Base-by-base conservation (phyloP, 371 early-diverging fungal species). In the Fennellomyces sp. region DNA sequence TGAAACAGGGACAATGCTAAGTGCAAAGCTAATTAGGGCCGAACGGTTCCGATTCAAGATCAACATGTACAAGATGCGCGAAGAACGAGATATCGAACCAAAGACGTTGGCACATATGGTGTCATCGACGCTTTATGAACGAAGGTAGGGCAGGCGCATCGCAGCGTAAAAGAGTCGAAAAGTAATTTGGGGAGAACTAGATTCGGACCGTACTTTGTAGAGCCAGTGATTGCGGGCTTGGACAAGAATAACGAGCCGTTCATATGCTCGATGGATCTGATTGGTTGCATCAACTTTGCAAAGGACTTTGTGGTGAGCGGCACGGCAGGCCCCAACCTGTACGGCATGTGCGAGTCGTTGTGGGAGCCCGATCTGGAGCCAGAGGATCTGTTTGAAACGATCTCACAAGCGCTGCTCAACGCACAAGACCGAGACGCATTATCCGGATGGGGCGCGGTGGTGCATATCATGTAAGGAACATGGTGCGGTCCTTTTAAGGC, bases 371-470 rank as follows among this genome's bases (percentile, higher is more conserved):
- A 96, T 77, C 85, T 99, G 72, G 94, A 91, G 56, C 97, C 97
- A 15, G 99, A 99, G 68, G 98, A 98, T 67, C 84, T 99, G 45
- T 99, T 99, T 76, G 98, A 97, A 75, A 92, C 94, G 35, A 91
- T 97, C 52, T 92, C 96, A 12, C 99, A 99, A 73, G 90, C 98
- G 6, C 80, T 99, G 62, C 77, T 99, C 73, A 97, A 93, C 75
- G 97, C 99, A 26, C 92, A 98, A 39, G 99, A 99, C 77, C 91
- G 99, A 71, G 98, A 99, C 81, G 94, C 97, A 29, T 72, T 98
- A 53, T 91, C 93, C 65, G 99, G 99, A 57, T 99, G 99, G 99
- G 99, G 99, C 61, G 98, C 95, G 50, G 91, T 95, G 50, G 97
- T 99, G 30, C 90, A 95, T 72, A 74, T 97, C 58, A 93, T 97